A percentile compares a stretch with the other conserved stretches of the same genome.
Conservation (phyloP, 768 basidiomycete species). For the Mycena maculata region DNA sequence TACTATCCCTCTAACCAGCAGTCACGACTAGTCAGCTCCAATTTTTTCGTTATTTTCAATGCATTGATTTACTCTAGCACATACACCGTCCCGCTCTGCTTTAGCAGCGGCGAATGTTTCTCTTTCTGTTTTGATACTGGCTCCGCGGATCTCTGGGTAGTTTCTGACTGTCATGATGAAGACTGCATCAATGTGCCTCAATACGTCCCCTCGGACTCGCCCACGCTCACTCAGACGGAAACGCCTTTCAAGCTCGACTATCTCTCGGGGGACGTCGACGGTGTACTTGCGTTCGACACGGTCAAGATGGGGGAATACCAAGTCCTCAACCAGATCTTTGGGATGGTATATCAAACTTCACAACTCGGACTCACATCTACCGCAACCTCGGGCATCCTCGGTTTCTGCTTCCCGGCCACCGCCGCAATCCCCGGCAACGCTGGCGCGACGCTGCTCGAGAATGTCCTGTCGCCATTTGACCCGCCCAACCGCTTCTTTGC, state of each 20-base stretch:
- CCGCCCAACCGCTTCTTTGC: constrained; percentile 61
- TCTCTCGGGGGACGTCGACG: constrained; percentile 61
- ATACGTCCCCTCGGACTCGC: constrained; percentile 50
- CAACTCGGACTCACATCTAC: constrained; percentile 57
- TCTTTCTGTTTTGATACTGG: constrained; percentile 63
- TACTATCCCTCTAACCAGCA: constrained; percentile 21
- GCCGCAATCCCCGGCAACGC: constrained; percentile 57
- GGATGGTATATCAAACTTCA: constrained; percentile 56
- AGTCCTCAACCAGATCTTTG: constrained; percentile 61
- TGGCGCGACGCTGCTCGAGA: constrained; percentile 61
- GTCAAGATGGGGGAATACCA: constrained; percentile 58
- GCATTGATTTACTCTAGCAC: constrained; percentile 15
- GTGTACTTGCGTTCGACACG: constrained; percentile 59
- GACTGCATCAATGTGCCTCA: constrained; percentile 60
- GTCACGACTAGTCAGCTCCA: constrained; percentile 22
- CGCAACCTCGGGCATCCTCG: constrained; percentile 66
- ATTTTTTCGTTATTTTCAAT: not conserved
- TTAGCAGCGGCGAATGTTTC: constrained; percentile 49
- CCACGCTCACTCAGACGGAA: constrained; percentile 45
- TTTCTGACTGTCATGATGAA: constrained; percentile 55
- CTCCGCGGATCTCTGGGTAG: constrained; percentile 70
- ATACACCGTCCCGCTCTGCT: constrained; percentile 47
- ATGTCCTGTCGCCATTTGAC: constrained; percentile 55
- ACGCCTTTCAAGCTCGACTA: constrained; percentile 59
- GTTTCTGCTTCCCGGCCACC: constrained; percentile 61